Percentiles rank a stretch among this genome's conserved stretches.
Evolutionary conservation across 208 protist species (phyloP).

Genomic region (Crithidia sp.): DNA sequence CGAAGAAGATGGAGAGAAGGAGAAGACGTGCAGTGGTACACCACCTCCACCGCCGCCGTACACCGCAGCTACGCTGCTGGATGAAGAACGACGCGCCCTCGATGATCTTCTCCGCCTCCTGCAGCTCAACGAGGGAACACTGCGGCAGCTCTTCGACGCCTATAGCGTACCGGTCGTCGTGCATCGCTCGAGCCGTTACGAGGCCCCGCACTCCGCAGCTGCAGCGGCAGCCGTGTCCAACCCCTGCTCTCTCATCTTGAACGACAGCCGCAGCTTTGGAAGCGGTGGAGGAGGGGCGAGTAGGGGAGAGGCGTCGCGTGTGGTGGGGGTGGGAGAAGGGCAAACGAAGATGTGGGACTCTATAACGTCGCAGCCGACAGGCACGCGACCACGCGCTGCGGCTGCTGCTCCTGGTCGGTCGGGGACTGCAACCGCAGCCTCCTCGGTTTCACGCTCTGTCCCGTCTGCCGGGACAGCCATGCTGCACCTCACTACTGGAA

Average conservation of each 20-base stretch:
- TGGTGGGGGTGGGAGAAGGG: neutral
- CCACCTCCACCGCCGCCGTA: neutral
- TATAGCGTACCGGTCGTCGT: slow-evolving; percentile 51
- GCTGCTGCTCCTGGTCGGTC: too few relatives aligned
- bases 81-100: slow-evolving; percentile 20
- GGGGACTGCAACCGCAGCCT: too few relatives aligned
- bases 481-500: neutral
- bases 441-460: neutral
- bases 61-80: slow-evolving; percentile 2
- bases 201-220: slow-evolving; percentile 30
- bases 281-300: neutral
- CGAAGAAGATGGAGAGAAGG: too few relatives aligned
- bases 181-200: slow-evolving; percentile 38
- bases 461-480: neutral
- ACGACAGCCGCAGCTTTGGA: slow-evolving; percentile 5
- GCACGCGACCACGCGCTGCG: neutral
- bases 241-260: slow-evolving; percentile 15
- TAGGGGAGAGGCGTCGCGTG: neutral
- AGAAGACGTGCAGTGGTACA: too few relatives aligned
- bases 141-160: slow-evolving; percentile 71
- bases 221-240: slow-evolving; percentile 17
- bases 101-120: slow-evolving; percentile 62
- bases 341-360: neutral
- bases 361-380: neutral
- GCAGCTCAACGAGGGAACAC: slow-evolving; percentile 55